These are phyloP conservation scores for Paramecium octaurelia DNA, from an alignment of 73 alveolate species.

Conservation along the genomic window DNA sequence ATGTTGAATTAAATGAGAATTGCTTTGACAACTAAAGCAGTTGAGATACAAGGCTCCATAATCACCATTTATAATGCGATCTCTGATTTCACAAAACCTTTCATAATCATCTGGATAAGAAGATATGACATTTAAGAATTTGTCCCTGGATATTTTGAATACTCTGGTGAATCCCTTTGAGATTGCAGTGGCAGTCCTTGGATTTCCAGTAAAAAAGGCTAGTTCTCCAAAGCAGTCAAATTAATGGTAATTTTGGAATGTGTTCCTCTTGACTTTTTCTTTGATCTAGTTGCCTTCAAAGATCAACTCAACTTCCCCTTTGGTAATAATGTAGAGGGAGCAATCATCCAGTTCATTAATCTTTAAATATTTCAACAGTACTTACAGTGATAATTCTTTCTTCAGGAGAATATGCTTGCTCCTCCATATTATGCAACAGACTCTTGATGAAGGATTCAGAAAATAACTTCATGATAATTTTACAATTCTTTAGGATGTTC, in stretches of 20 bases:
- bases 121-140: conserved; percentile 42
- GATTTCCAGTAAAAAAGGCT: conserved; percentile 80
- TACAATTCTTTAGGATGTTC: conserved; percentile 66
- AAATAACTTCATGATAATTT: conserved; percentile 67
- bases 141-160: conserved; percentile 61
- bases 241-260: conserved; percentile 60
- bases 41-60: conserved; percentile 18
- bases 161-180: conserved; percentile 77
- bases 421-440: conserved; percentile 60
- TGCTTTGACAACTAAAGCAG: conserved; percentile 77
- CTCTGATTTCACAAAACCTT: conserved; percentile 55
- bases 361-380: not conserved
- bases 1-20: conserved; percentile 63
- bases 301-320: conserved; percentile 76
- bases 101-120: conserved; percentile 69
- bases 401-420: conserved; percentile 74
- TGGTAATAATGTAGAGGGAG: conserved; percentile 67
- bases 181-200: conserved; percentile 75
- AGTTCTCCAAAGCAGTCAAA: conserved; percentile 81
- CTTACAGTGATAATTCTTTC: conserved; percentile 69
- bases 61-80: conserved; percentile 56
- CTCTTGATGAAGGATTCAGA: conserved; percentile 62
- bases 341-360: conserved; percentile 70
- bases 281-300: conserved; percentile 48
- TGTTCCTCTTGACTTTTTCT: conserved; percentile 29